Percentiles rank a stretch among this genome's conserved stretches.
phyloP scores from a whole-genome alignment of 352 stramenopile genomes.

The Globisporangium yorkense region DNA sequence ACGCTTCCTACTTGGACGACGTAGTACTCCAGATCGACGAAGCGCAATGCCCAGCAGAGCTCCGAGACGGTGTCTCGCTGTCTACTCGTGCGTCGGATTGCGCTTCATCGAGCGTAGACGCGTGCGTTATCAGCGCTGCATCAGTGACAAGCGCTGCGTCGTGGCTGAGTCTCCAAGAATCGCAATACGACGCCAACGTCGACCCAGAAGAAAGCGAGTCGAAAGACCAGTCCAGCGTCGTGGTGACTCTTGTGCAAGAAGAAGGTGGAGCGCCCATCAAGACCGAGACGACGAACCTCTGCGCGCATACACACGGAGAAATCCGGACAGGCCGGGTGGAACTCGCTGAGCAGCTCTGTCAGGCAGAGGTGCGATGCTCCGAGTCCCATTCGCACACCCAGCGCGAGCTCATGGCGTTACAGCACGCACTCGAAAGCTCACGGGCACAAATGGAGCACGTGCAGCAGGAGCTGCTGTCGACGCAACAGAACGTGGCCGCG shows the following conservation, averaged over 20 bases:
- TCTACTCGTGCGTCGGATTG: neutral
- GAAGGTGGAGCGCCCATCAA: conserved; percentile 21
- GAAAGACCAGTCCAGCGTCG: neutral
- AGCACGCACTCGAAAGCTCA: conserved; percentile 18
- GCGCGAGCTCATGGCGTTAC: conserved; percentile 14
- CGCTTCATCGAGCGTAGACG: neutral
- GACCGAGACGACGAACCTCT: conserved; percentile 31
- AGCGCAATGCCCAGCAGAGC: neutral
- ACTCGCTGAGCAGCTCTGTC: conserved; percentile 17
- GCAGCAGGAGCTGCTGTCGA: conserved; percentile 23
- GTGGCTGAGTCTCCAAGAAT: neutral
- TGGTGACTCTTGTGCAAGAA: conserved; percentile 3
- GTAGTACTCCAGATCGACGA: neutral
- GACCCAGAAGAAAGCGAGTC: neutral
- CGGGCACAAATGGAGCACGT: conserved; percentile 17
- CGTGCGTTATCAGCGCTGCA: neutral
- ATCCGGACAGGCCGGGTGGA: conserved; percentile 15
- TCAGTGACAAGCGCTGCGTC: neutral
- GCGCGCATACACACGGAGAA: conserved; percentile 29
- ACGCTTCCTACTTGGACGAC: neutral
- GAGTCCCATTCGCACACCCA: conserved; percentile 13
- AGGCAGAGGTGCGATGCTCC: conserved; percentile 13
- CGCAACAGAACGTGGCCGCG: conserved; percentile 15
- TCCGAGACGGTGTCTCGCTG: neutral
- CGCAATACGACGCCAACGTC: neutral